Percentiles rank a stretch among this genome's conserved stretches.
phyloP scores from a whole-genome alignment of 2,329 filamentous ascomycete genomes.

The Massarina eburnea region DNA sequence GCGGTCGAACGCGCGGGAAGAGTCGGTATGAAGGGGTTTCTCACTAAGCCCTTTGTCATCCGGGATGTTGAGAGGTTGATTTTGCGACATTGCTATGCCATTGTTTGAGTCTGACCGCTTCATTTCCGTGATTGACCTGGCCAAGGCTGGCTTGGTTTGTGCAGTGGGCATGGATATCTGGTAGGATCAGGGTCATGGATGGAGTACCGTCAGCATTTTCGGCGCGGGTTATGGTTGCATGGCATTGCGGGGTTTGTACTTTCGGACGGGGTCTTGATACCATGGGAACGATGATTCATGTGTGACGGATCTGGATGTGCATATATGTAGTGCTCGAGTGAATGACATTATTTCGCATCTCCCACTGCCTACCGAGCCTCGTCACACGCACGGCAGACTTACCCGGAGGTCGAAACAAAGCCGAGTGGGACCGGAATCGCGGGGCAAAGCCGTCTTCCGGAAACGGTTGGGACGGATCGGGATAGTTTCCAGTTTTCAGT shows the following conservation, averaged over 20 bases:
- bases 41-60: conserved; percentile 69
- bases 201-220: background rate
- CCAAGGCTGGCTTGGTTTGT: background rate
- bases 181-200: background rate
- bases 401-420: background rate
- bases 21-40: conserved; percentile 68
- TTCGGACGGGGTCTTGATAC: background rate
- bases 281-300: background rate
- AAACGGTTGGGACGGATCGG: conserved; percentile 7
- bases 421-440: background rate
- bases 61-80: conserved; percentile 64
- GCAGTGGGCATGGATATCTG: background rate
- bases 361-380: background rate
- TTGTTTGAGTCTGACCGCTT: conserved; percentile 5
- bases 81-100: conserved; percentile 46
- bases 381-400: background rate
- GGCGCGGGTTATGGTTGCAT: conserved; percentile 7
- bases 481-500: background rate
- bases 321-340: background rate
- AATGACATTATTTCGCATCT: background rate
- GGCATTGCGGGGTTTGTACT: conserved; percentile 10
- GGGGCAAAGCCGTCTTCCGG: conserved; percentile 9
- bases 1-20: conserved; percentile 61
- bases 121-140: background rate
- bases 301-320: background rate